Conservation (phyloP, 176 grass and related monocot species). For the Juncus effusus region DNA sequence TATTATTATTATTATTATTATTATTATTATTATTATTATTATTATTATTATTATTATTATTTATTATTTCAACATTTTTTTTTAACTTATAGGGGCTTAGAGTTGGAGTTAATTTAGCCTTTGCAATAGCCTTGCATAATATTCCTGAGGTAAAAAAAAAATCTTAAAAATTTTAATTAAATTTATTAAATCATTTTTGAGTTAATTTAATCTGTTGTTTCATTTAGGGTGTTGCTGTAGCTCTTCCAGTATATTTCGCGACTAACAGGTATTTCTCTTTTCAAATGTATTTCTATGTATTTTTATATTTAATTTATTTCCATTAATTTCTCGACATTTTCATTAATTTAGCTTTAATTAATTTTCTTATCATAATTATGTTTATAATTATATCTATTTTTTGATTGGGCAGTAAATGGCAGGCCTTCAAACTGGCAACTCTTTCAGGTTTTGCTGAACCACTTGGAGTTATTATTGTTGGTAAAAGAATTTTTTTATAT, state of each 20-base stretch:
- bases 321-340: no score
- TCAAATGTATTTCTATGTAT: constrained; percentile 18
- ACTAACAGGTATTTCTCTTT: constrained; percentile 66
- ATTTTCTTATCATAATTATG: neutral
- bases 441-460: constrained; percentile 81
- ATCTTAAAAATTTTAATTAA: neutral
- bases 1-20: no score
- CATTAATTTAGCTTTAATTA: no score
- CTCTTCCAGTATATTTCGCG: constrained; percentile 96
- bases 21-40: constrained; percentile 5
- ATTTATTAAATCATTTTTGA: constrained; percentile 1
- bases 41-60: neutral
- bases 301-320: constrained; percentile 4
- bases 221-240: constrained; percentile 90
- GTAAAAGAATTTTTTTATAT: constrained; percentile 39
- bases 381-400: constrained; percentile 9
- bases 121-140: constrained; percentile 97
- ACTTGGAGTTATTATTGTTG: constrained; percentile 72
- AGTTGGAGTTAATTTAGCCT: constrained; percentile 83
- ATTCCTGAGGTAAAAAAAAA: constrained; percentile 78
- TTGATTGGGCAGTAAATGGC: constrained; percentile 63
- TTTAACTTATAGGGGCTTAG: constrained; percentile 67
- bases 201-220: constrained; percentile 5
- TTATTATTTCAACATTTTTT: neutral
- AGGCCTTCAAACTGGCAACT: constrained; percentile 71